phyloP scores from a whole-genome alignment of 257 asterid species.

The Dorcoceras hygrometricum region DNA sequence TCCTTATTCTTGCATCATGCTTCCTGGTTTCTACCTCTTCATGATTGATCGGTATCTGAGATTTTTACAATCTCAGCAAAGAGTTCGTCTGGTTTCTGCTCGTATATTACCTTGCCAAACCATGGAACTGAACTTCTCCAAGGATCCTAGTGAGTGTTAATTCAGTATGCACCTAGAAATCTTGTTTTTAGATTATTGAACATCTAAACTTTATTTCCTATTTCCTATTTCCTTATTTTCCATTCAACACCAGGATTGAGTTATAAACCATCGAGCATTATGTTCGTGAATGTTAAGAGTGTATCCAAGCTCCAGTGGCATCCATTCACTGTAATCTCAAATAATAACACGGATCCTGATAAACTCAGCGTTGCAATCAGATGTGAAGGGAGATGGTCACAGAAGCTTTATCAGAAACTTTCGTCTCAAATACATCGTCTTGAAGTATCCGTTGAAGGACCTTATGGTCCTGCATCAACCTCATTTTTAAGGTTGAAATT shows the following conservation, averaged over 20 bases:
- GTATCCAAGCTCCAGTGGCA: slow-evolving; percentile 57
- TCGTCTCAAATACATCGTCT: slow-evolving; percentile 34
- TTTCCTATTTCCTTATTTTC: not conserved
- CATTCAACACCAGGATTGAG: slow-evolving; percentile 27
- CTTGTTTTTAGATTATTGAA: not conserved
- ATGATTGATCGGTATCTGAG: slow-evolving; percentile 36
- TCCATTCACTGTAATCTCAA: slow-evolving; percentile 53
- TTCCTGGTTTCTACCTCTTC: slow-evolving; percentile 46
- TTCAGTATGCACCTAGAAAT: not conserved
- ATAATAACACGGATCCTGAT: slow-evolving; percentile 32
- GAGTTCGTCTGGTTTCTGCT: slow-evolving; percentile 32
- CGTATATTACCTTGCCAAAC: slow-evolving; percentile 38
- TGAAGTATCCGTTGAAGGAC: slow-evolving; percentile 57
- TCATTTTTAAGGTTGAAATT: slow-evolving; percentile 36
- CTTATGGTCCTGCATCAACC: slow-evolving; percentile 51
- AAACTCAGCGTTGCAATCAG: slow-evolving; percentile 38
- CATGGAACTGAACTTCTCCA: slow-evolving; percentile 41
- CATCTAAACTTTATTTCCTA: not conserved
- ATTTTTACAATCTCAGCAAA: slow-evolving; percentile 43
- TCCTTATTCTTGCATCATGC: slow-evolving; percentile 36
- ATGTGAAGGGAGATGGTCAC: slow-evolving; percentile 51
- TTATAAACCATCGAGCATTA: slow-evolving; percentile 38
- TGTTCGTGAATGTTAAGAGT: slow-evolving; percentile 48
- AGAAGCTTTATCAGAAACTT: slow-evolving; percentile 35
- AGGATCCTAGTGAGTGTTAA: slow-evolving; percentile 33